A percentile compares a stretch with the other conserved stretches of the same genome.
These are phyloP conservation scores for Penicillium samsonianum DNA, from an alignment of 495 filamentous ascomycete species.

Conservation along the genomic window DNA sequence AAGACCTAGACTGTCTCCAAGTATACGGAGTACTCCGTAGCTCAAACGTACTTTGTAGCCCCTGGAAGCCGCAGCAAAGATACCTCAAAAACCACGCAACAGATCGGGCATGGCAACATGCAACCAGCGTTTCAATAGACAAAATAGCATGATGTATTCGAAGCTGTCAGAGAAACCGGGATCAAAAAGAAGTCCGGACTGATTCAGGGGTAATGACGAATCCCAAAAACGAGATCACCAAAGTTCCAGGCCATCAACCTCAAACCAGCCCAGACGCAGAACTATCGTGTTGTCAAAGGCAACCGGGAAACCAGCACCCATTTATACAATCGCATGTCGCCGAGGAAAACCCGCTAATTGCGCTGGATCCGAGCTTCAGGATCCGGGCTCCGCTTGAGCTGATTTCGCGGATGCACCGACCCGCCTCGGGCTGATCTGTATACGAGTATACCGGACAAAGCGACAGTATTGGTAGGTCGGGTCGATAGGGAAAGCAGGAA, in stretches of 20 bases:
- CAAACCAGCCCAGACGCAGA: conserved; percentile 2
- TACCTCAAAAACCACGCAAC: background rate
- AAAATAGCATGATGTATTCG: background rate
- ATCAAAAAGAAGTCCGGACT: conserved; percentile 5
- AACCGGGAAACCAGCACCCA: conserved; percentile 12
- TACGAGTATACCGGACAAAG: conserved; percentile 1
- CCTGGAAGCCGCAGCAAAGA: conserved; percentile 7
- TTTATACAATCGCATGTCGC: conserved; percentile 6
- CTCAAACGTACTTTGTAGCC: background rate
- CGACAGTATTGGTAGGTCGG: background rate
- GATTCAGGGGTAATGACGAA: conserved; percentile 17
- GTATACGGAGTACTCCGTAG: background rate
- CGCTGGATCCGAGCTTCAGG: conserved; percentile 5
- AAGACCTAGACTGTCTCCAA: background rate
- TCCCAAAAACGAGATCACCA: conserved; percentile 11
- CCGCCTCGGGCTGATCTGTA: conserved; percentile 1
- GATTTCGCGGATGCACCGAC: background rate
- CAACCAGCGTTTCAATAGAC: background rate
- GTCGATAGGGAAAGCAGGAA: background rate
- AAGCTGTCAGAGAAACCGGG: conserved; percentile 10
- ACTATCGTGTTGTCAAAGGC: conserved; percentile 16
- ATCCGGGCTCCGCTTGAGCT: conserved; percentile 5
- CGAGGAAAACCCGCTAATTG: conserved; percentile 6
- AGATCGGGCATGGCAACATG: background rate
- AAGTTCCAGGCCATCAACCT: background rate